Evolutionary conservation across 2,329 filamentous ascomycete species (phyloP), one percentile per base, ranked within the genome.

Genomic region (Aspergillus brasiliensis): DNA sequence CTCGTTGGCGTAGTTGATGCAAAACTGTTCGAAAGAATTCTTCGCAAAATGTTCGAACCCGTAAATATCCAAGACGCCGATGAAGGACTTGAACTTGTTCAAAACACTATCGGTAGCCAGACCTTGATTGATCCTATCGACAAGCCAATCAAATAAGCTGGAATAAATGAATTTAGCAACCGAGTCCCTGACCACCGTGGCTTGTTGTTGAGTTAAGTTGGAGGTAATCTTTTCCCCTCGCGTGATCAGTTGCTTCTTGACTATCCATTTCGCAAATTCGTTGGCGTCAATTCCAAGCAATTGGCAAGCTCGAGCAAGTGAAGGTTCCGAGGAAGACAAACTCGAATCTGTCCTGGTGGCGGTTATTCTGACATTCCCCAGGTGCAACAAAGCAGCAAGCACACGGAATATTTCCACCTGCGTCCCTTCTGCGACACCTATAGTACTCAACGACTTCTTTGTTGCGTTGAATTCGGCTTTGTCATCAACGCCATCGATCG

Each of bases 1-100:
- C 79, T 99, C 95, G 78, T 99, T 99, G 78, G 95, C 95, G 73
- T 99, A 99, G 79, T 99, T 99, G 85, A 99, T 99, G 80, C 95
- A 99, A 79, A 99, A 99, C 77, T 99, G 95, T 77, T 99, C 95
- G 71, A 99, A 99, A 0, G 95, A 99, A 81, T 99, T 99, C 83
- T 97, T 98, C 63, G 95, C 94, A 73, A 99, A 99, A 79, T 98
- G 95, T 77, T 99, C 95, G 73, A 99, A 99, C 65, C 94, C 94
- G 78, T 98, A 98, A 68, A 99, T 99, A 91, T 99, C 95, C 65
- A 99, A 86, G 51, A 99, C 95, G 77, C 95, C 95, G 70, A 99
- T 99, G 77, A 99, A 99, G 2, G 91, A 94, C 57, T 83, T 86
- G 58, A 96, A 92, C 42, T 91, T 87, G 69, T 84, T 88, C 55